Percentiles rank a stretch among this genome's conserved stretches.
These are phyloP conservation scores for Holtermanniella nyarrowii DNA, from an alignment of 768 basidiomycete genomes.

Conservation along the genomic window DNA sequence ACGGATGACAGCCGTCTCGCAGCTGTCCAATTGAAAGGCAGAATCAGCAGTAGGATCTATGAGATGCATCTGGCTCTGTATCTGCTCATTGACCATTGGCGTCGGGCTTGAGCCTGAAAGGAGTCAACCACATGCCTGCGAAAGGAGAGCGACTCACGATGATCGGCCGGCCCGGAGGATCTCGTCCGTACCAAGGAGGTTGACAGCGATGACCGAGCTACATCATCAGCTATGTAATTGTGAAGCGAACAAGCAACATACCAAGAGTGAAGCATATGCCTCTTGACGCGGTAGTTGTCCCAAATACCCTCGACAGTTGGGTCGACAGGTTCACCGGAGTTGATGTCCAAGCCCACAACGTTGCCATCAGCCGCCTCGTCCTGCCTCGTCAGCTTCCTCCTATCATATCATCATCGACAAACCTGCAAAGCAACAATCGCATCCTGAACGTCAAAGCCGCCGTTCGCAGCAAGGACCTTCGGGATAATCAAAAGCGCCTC, in stretches of 20 bases:
- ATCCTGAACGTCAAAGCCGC: slow-evolving; percentile 94
- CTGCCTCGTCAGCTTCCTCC: slow-evolving; percentile 40
- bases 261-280: slow-evolving; percentile 98
- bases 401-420: slow-evolving; percentile 11
- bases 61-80: no score
- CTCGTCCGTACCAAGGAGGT: slow-evolving; percentile 90
- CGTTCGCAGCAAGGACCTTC: slow-evolving; percentile 91
- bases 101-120: slow-evolving; percentile 5
- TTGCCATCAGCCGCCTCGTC: slow-evolving; percentile 94
- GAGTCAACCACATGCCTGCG: background rate
- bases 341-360: slow-evolving; percentile 77
- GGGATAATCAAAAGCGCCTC: slow-evolving; percentile 90
- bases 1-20: no score
- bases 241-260: slow-evolving; percentile 41
- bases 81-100: slow-evolving; percentile 2
- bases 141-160: slow-evolving; percentile 26
- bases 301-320: slow-evolving; percentile 92
- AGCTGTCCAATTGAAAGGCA: no score
- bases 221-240: slow-evolving; percentile 10
- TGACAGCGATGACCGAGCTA: slow-evolving; percentile 66
- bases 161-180: slow-evolving; percentile 51
- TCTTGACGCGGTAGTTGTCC: slow-evolving; percentile 98
- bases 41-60: no score
- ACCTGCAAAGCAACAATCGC: slow-evolving; percentile 84
- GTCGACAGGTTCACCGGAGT: slow-evolving; percentile 92